Evolutionary conservation across 2,329 filamentous ascomycete genomes (phyloP), one percentile per base, ranked within the genome.

Genomic region (Colletotrichum sp.): DNA sequence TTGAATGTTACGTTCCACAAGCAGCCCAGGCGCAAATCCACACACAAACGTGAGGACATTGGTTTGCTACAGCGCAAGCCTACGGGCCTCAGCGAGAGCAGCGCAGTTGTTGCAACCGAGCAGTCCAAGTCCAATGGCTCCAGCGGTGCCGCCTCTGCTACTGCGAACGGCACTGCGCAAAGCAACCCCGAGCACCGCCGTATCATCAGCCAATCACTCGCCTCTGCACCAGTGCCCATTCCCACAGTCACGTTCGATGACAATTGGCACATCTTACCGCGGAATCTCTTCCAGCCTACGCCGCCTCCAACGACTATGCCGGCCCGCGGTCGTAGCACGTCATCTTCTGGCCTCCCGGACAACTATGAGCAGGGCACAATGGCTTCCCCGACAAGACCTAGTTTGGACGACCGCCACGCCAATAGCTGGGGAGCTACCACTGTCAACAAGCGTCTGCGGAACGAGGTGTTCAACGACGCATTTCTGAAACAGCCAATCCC

Each of bases 1-100:
- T 87, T 99, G 67, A 99, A 98, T 83, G 96, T 98, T 24, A 98
- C 96, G 0, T 98, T 98, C 83, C 95, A 96, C 67, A 98, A 98
- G 83, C 93, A 93, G 74, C 89, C 92, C 3, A 95, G 95, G 71
- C 92, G 91, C 65, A 92, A 89, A 81, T 92, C 90, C 39, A 88
- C 86, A 1, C 84, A 87, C 69, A 91, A 86, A 78, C 89, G 86
- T 74, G 91, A 91, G 8, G 88, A 89, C 13, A 80, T 80, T 14
- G 81, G 81, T 1, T 79, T 75, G 18, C 28, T 75, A 16, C 71
- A 75, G 7, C 82, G 81, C 26, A 80, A 78, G 71, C 74, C 72
- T 18, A 75, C 71, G 6, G 43, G 43, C 43, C 43, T 52, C 6
- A 68, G 71, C 12, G 77, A 78, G 18, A 65, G 36, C 8, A 69